A percentile compares a stretch with the other conserved stretches of the same genome.
Evolutionary conservation across 2,329 filamentous ascomycete genomes (phyloP).

Genomic region (Trichoderma hamatum): DNA sequence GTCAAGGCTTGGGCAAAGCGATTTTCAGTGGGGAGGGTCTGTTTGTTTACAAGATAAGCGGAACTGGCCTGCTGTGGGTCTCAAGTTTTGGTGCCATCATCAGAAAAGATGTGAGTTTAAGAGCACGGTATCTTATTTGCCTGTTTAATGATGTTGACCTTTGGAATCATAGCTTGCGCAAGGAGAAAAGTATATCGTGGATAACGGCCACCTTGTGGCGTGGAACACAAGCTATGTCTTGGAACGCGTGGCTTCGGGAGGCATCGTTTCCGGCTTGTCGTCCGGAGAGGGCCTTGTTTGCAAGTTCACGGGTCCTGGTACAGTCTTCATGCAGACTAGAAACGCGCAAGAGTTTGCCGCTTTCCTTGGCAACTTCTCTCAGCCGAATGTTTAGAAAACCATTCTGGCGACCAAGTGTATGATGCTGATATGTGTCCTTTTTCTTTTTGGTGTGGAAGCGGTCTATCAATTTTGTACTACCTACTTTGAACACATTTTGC

Average conservation of each 20-base stretch:
- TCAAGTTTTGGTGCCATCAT: conserved; percentile 95
- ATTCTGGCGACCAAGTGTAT: neutral
- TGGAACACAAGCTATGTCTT: conserved; percentile 97
- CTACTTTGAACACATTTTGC: neutral
- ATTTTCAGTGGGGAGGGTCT: conserved; percentile 93
- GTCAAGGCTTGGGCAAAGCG: conserved; percentile 82
- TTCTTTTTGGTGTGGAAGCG: neutral
- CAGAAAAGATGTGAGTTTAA: conserved; percentile 78
- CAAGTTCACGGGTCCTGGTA: conserved; percentile 90
- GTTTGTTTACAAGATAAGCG: conserved; percentile 85
- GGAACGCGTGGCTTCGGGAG: conserved; percentile 86
- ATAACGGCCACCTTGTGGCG: conserved; percentile 90
- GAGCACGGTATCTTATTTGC: neutral
- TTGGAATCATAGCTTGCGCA: conserved; percentile 51
- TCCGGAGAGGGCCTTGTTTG: conserved; percentile 89
- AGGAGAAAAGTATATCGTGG: conserved; percentile 86
- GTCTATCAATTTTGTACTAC: neutral
- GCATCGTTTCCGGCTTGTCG: conserved; percentile 83
- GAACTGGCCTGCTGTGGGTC: conserved; percentile 82
- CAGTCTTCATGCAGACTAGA: conserved; percentile 88
- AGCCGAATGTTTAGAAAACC: conserved; percentile 35
- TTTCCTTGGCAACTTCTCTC: conserved; percentile 54
- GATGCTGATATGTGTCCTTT: neutral
- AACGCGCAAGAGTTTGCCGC: conserved; percentile 67
- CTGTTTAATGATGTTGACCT: neutral